Percentiles rank a stretch among this genome's conserved stretches.
Evolutionary conservation across 2,329 filamentous ascomycete genomes (phyloP).

Genomic region (Cercospora berteroae): DNA sequence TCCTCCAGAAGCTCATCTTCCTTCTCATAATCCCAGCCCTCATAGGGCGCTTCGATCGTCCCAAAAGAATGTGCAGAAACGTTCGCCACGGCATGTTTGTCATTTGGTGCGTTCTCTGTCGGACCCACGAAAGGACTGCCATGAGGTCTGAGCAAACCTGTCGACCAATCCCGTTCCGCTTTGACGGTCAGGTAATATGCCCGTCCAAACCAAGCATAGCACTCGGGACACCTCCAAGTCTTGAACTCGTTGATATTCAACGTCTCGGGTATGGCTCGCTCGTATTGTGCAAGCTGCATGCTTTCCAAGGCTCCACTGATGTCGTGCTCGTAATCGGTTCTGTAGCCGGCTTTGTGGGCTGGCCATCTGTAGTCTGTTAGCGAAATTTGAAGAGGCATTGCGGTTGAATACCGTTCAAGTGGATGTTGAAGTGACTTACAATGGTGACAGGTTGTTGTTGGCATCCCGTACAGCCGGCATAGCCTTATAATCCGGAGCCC

Average conservation of each 20-base stretch:
- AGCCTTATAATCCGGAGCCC: not conserved
- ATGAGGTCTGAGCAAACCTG: not conserved
- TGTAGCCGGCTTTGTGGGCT: not conserved
- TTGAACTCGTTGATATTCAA: not conserved
- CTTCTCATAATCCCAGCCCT: not conserved
- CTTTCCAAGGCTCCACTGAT: not conserved
- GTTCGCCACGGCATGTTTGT: not conserved
- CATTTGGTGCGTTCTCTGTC: not conserved
- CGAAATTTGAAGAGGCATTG: not conserved
- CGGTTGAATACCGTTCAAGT: not conserved
- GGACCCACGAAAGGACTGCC: not conserved
- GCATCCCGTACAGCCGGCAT: not conserved
- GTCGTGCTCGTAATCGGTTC: not conserved
- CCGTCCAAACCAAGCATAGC: slow-evolving; percentile 1
- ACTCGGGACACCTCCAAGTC: slow-evolving; percentile 5
- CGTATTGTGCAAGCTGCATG: slow-evolving; percentile 2
- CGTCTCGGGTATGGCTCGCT: not conserved
- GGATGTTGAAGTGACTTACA: not conserved
- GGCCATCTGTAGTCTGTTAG: not conserved
- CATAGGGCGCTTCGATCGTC: not conserved
- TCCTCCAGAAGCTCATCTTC: not conserved
- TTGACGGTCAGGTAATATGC: not conserved
- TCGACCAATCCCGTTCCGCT: not conserved
- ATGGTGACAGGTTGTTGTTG: not conserved
- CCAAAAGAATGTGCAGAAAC: not conserved